Percentiles rank a stretch among this genome's conserved stretches.
These are phyloP conservation scores for Microsporum ferrugineum DNA, from an alignment of 2,329 filamentous ascomycete species.

Conservation along the genomic window DNA sequence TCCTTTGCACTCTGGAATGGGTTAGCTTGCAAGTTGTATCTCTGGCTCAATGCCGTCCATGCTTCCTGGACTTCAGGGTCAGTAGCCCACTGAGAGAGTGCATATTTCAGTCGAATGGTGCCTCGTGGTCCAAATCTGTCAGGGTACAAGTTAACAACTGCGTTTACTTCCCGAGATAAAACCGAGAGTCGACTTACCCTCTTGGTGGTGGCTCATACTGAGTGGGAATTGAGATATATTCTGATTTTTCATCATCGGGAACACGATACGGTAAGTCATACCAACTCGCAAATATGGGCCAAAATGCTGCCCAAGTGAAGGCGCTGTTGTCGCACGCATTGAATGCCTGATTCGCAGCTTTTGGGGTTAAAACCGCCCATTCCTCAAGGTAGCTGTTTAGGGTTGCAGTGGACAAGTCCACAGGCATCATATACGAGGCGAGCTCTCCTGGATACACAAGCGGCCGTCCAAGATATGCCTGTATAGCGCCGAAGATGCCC, in stretches of 20 bases:
- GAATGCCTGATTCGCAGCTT: conserved; percentile 19
- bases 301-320: conserved; percentile 20
- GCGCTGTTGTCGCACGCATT: conserved; percentile 21
- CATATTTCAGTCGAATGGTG: conserved; percentile 31
- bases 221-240: conserved; percentile 9
- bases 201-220: conserved; percentile 13
- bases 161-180: not conserved
- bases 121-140: conserved; percentile 34
- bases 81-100: conserved; percentile 38
- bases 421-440: conserved; percentile 15
- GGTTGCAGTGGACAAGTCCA: conserved; percentile 16
- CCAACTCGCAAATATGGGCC: conserved; percentile 19
- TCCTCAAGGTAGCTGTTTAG: conserved; percentile 20
- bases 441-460: conserved; percentile 18
- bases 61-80: conserved; percentile 33
- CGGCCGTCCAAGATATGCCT: conserved; percentile 15
- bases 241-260: conserved; percentile 10
- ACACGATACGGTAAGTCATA: conserved; percentile 17
- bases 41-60: conserved; percentile 36
- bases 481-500: conserved; percentile 18
- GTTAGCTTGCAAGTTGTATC: conserved; percentile 32
- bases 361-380: conserved; percentile 20
- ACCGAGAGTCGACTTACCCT: conserved; percentile 11
- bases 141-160: not conserved
- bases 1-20: conserved; percentile 29